Evolutionary conservation across 2,329 filamentous ascomycete genomes (phyloP).

Genomic region (Thermothelomyces thermophilus): DNA sequence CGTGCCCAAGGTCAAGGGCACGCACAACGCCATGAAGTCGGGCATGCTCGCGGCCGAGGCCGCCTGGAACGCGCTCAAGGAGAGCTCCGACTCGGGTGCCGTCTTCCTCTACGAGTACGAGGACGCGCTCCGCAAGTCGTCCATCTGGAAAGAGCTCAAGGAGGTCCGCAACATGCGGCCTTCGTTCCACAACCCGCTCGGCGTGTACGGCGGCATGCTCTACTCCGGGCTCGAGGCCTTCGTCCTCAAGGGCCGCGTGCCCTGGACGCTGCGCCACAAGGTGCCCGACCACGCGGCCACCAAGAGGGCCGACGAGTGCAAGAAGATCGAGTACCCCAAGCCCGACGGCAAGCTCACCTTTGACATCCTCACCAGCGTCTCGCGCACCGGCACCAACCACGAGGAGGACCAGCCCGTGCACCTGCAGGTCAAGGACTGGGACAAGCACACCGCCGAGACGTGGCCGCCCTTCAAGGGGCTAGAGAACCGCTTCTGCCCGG

Average conservation of each 20-base stretch:
- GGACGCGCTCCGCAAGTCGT: slow-evolving; percentile 74
- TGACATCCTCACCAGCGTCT: slow-evolving; percentile 92
- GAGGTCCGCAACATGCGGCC: slow-evolving; percentile 97
- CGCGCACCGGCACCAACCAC: slow-evolving; percentile 92
- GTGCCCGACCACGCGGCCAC: slow-evolving; percentile 71
- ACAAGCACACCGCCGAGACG: slow-evolving; percentile 73
- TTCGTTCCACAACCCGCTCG: slow-evolving; percentile 82
- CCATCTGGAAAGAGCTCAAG: slow-evolving; percentile 89
- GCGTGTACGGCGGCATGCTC: slow-evolving; percentile 79
- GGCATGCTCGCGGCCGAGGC: slow-evolving; percentile 95
- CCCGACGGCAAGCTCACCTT: slow-evolving; percentile 93
- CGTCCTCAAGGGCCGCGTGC: slow-evolving; percentile 73
- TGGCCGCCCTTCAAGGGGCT: slow-evolving; percentile 87
- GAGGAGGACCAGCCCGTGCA: slow-evolving; percentile 98
- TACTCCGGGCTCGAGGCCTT: slow-evolving; percentile 94
- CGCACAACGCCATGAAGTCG: slow-evolving; percentile 94
- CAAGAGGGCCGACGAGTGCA: slow-evolving; percentile 68
- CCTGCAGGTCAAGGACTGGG: slow-evolving; percentile 91
- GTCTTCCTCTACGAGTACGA: slow-evolving; percentile 96
- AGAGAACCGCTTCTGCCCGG: slow-evolving; percentile 95
- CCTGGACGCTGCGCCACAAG: slow-evolving; percentile 90
- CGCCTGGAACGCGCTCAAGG: slow-evolving; percentile 66
- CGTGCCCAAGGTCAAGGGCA: slow-evolving; percentile 97
- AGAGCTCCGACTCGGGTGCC: slow-evolving; percentile 52
- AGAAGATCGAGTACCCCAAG: slow-evolving; percentile 94